Evolutionary conservation across 164 flowering plant genomes (phyloP).

Genomic region (Litsea cubeba): DNA sequence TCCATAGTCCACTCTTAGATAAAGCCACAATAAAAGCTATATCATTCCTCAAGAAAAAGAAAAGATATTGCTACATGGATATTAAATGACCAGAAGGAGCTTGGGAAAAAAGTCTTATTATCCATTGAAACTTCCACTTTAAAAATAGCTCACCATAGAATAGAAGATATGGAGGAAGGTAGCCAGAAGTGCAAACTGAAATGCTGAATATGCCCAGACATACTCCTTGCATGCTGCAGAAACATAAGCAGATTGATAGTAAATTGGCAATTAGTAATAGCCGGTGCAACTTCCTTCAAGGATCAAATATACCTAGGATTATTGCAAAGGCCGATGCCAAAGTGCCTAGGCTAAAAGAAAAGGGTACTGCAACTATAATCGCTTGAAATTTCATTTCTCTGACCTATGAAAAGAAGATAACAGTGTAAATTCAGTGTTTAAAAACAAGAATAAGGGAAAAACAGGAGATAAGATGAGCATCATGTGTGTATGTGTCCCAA

Average conservation of each 20-base stretch:
- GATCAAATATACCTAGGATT: slow-evolving; percentile 47
- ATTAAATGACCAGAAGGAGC: too few relatives aligned
- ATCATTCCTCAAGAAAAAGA: neutral
- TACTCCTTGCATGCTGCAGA: slow-evolving; percentile 77
- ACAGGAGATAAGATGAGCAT: neutral
- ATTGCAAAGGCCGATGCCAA: slow-evolving; percentile 65
- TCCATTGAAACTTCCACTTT: neutral
- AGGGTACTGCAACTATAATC: slow-evolving; percentile 76
- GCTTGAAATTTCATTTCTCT: slow-evolving; percentile 62
- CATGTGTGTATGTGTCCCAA: neutral
- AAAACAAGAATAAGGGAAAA: neutral
- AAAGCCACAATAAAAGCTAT: neutral
- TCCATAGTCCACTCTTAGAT: neutral
- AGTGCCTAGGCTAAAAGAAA: slow-evolving; percentile 66
- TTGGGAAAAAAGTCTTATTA: neutral
- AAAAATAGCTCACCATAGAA: slow-evolving; percentile 36
- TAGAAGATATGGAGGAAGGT: slow-evolving; percentile 55
- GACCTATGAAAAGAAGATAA: slow-evolving; percentile 31
- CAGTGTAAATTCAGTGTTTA: neutral
- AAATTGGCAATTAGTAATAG: neutral
- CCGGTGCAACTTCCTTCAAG: neutral
- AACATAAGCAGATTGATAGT: neutral
- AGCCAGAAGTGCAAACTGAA: slow-evolving; percentile 72
- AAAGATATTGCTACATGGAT: too few relatives aligned
- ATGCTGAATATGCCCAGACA: slow-evolving; percentile 87